Base-by-base conservation (phyloP, 139 green algal genomes). In the Spirogloea muscicola region DNA sequence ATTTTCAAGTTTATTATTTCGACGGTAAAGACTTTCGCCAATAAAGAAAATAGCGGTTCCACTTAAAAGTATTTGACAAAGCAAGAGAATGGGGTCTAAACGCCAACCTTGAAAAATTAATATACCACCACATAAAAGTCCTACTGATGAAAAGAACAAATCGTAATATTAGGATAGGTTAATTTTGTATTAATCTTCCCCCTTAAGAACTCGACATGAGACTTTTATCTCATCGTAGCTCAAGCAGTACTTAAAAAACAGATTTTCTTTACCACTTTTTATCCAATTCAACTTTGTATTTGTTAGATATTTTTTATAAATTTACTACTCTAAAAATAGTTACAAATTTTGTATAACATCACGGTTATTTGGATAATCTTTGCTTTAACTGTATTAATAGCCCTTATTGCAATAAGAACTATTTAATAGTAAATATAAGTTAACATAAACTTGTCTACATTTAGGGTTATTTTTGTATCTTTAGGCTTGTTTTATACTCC, bases 31-130 rank as follows among this genome's bases (percentile, higher is more conserved):
- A 63, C 52, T 63, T 63, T 63, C 52, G 38, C 52, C 52, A 27
- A 63, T 63, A 63, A 63, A 39, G 39, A 63, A 63, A n/a, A 63
- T 37, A 37, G 52, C 52, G 18, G 52, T 63, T 38, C 52, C 52
- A 63, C 52, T 63, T 33, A 33, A 63, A 42, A 63, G 39, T 42
- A 63, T 63, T 63, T 63, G 52, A 63, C 52, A 63, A 42, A 63
- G 39, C 39, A 63, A 63, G 31, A 63, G 39, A 63, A 63, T 63
- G 5, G 61, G 61, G 27, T 70, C 61, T 70, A 70, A 60, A 29
- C 61, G n/a, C 61, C 61, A 70, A 58, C 61, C 61, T 60, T 70
- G 61, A 70, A 70, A 70, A 58, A 70, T 70, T 25, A 70, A 70
- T 39, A 70, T 70, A 2, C 61, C 61, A 39, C 61, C 61, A 70